phyloP scores from a whole-genome alignment of 257 asterid species.

The Cordia subcordata region DNA sequence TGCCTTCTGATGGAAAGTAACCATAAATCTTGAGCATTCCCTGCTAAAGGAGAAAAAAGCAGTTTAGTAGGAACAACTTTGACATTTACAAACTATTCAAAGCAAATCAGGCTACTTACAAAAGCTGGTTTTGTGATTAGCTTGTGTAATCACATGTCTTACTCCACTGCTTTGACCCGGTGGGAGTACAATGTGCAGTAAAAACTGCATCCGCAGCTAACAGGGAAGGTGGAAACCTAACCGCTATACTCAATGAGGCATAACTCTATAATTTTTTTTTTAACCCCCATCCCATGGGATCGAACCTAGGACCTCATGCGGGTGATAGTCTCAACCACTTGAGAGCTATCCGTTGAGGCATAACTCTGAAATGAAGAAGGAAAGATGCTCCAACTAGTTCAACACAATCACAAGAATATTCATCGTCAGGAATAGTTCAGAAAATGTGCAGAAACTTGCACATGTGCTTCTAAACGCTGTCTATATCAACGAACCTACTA shows the following conservation, averaged over 20 bases:
- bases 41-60: slow-evolving; percentile 5
- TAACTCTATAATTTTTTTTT: too few relatives aligned
- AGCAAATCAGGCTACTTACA: slow-evolving; percentile 39
- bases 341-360: too few relatives aligned
- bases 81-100: neutral
- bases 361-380: slow-evolving; percentile 72
- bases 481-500: slow-evolving; percentile 36
- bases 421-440: slow-evolving; percentile 1
- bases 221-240: slow-evolving; percentile 67
- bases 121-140: slow-evolving; percentile 54
- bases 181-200: slow-evolving; percentile 63
- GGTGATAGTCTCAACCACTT: too few relatives aligned
- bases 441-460: neutral
- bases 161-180: slow-evolving; percentile 57
- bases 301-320: too few relatives aligned
- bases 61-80: neutral
- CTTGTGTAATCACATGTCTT: slow-evolving; percentile 57
- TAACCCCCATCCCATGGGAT: too few relatives aligned
- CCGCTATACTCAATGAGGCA: slow-evolving; percentile 80
- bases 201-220: slow-evolving; percentile 90
- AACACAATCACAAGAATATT: slow-evolving; percentile 8
- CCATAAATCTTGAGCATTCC: slow-evolving; percentile 44
- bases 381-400: slow-evolving; percentile 62
- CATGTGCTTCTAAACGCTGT: neutral
- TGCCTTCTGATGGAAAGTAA: slow-evolving; percentile 34